Base-by-base conservation (phyloP, 257 asterid species). In the Fraxinus cuspidata region DNA sequence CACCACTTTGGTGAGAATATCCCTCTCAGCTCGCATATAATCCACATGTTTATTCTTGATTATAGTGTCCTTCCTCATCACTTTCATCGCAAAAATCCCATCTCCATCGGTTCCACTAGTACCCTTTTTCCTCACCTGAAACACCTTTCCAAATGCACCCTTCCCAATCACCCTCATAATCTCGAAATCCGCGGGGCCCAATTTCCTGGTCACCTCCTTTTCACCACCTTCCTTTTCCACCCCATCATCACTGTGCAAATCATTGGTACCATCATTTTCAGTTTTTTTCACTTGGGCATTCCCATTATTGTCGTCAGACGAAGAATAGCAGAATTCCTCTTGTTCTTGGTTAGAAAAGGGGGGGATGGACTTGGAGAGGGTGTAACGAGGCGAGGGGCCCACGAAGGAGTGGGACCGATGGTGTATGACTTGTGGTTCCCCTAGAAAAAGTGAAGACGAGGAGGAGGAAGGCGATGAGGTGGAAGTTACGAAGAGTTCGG, bases 91-190 rank as follows among this genome's bases (percentile, higher is more conserved):
- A 35, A 79, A 94, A 77, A 90, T 83, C 82, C 98, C 98, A 84
- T 92, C 94, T 6, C 92, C 93, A 31, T 80, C 85, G 19, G 44
- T 82, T 3, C 80, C 83, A 58, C 71, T 44, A 77, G 72, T 25
- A 11, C 87, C 87, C 86, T 85, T 85, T 91, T 83, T 85, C 86
- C 90, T 88, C 81, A 94, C 98, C 87, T 90, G 97, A 86, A 92
- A 94, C 70, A 94, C 98, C 89, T 94, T 94, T 85, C 97, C 98
- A 84, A 94, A 94, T 58, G 97, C 93, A 38, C 98, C 98, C 80
- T 90, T 92, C 2, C 98, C 98, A 67, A 94, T 83, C 71, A 94
- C 87, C 88, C 98, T 90, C 93, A 90, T 83, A 1, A 92, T 94
- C 85, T 92, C 97, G 81, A 94, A 94, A 79, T 94, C 94, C 80